Base-by-base conservation (phyloP, 2,329 filamentous ascomycete species). In the Coleophoma eucalyptorum region DNA sequence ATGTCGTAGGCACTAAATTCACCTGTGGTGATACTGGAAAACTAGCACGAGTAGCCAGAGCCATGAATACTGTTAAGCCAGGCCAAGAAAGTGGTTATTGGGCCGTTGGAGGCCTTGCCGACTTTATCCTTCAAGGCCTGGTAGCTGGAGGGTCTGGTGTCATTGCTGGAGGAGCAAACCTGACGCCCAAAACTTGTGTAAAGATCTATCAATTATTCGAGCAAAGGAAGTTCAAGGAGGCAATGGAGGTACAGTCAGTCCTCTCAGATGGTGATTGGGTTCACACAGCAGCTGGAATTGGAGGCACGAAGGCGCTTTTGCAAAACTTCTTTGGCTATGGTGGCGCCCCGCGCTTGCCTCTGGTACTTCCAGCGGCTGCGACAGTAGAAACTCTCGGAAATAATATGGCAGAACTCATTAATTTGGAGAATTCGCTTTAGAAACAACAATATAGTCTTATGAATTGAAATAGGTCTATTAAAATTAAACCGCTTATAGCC, bases 91-190 rank as follows among this genome's bases (percentile, higher is more conserved):
- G n/a, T n/a, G n/a, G n/a, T 16, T 89, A 89, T 71, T 76, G 86
- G 65, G 84, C 83, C 54, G 79, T 85, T 62, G 86, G 84, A 34
- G 86, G 86, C 51, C 85, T 81, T 37, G 83, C 84, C 48, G 86
- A 89, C 68, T 89, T 88, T 65, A 83, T 80, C 12, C 68, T 89
- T 6, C 85, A 87, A 65, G 83, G 82, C 0, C 67, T 87, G 26
- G 74, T 86, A 33, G 83, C 80, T 2, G 86, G 85, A 13, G 85
- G 82, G 1, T 78, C 83, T 46, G 86, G 86, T 21, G 77, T 86
- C 59, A 87, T 89, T 56, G 81, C 79, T 15, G 86, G 86, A 16
- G 74, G 85, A 48, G 86, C 77, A 32, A 90, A 90, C 65, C 70
- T 89, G 33, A 76, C 81, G 2, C 86, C 84, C 6, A 77, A 77